Evolutionary conservation across 192 early-diverging fungal species (phyloP), one percentile per base, ranked within the genome.

Genomic region (Coemansia sp.): DNA sequence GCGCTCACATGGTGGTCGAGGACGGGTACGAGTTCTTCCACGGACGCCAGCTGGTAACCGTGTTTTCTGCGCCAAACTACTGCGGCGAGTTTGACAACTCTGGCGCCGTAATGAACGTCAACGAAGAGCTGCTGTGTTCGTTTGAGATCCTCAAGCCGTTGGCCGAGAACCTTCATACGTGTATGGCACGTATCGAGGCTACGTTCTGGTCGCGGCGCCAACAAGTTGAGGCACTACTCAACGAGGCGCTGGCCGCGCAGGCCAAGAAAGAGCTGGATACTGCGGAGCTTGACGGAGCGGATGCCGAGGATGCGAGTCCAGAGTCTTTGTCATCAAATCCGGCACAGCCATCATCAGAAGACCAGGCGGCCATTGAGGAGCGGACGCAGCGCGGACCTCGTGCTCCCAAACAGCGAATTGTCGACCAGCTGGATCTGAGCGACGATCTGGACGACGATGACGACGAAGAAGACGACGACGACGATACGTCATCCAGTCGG

Each of bases 1-100:
- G 93, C 23, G 94, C 95, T 3, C 95, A 98, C 77, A 92, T 93
- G 90, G 94, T 98, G 10, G 94, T 98, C 43, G 94, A 98, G 69
- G 94, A 94, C 74, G 94, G 94, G n/a, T 98, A 96, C 76, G 93
- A 98, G 83, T 98, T 98, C 63, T 98, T 95, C 80, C 86, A 89
- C 56, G 89, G 93, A 49, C 87, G 94, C 24, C 88, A 88, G 23
- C 76, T 98, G 61, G 95, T 98, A 2, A 98, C 95, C 4, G 85
- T 97, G 7, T 97, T 97, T 63, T 92, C 91, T 4, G 96, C 96
- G 8, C 94, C 96, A 56, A 96, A 98, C 75, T 96, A 96, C 75
- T 98, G 96, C 72, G 94, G 94, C 60, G 95, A 98, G 83, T 98
- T 98, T 80, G 93, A 92, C 62, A 92, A 91, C 75, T 83, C 83